These are phyloP conservation scores for Ustilago lituana DNA, from an alignment of 1,284 basidiomycete genomes.

Conservation along the genomic window DNA sequence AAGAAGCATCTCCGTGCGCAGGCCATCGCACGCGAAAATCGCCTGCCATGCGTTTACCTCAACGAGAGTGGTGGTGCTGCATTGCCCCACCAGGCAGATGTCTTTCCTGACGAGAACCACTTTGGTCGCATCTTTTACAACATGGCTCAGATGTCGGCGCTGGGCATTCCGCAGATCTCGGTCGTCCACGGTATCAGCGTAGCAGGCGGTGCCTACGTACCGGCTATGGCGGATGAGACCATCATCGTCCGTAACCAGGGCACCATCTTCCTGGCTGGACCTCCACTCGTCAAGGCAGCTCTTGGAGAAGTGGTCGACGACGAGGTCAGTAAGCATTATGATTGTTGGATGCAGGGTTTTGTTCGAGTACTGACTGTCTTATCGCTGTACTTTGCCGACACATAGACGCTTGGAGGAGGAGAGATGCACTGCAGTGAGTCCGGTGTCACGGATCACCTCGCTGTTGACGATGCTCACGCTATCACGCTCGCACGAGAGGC, in stretches of 20 bases:
- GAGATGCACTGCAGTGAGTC: slow-evolving; percentile 93
- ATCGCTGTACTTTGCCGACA: no score
- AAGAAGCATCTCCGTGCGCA: slow-evolving; percentile 96
- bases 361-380: neutral
- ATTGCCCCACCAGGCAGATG: slow-evolving; percentile 89
- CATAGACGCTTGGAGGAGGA: slow-evolving; percentile 78
- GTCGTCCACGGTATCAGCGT: slow-evolving; percentile 94
- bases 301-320: slow-evolving; percentile 93
- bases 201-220: slow-evolving; percentile 88
- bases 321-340: slow-evolving; percentile 75
- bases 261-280: slow-evolving; percentile 93
- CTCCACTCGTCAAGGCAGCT: slow-evolving; percentile 92
- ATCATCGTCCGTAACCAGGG: slow-evolving; percentile 94
- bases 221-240: slow-evolving; percentile 90
- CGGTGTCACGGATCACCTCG: slow-evolving; percentile 92
- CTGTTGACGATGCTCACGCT: slow-evolving; percentile 86
- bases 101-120: slow-evolving; percentile 88
- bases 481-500: slow-evolving; percentile 83
- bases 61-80: slow-evolving; percentile 95
- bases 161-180: slow-evolving; percentile 89
- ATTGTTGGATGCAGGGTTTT: no score
- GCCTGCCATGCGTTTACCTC: slow-evolving; percentile 89
- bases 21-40: slow-evolving; percentile 88
- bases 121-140: slow-evolving; percentile 97
- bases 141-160: slow-evolving; percentile 91